Percentiles rank a stretch among this genome's conserved stretches.
These are phyloP conservation scores for Dillenia turbinata DNA, from an alignment of 164 flowering plant genomes.

Conservation along the genomic window DNA sequence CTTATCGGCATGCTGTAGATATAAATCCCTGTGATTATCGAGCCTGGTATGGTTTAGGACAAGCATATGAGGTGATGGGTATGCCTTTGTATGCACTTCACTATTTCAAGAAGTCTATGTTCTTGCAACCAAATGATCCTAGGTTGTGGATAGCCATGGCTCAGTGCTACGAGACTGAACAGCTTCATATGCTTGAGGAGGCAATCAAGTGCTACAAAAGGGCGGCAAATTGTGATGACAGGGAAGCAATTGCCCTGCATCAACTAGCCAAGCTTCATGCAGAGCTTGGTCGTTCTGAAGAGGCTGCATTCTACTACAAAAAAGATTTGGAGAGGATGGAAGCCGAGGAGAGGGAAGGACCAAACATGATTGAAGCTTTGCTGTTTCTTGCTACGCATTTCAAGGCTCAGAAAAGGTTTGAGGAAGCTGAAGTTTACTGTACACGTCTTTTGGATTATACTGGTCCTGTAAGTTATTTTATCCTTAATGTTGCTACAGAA, in stretches of 20 bases:
- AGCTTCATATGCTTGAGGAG: slow-evolving; percentile 88
- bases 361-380: slow-evolving; percentile 83
- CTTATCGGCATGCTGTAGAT: slow-evolving; percentile 92
- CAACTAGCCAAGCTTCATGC: slow-evolving; percentile 77
- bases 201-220: slow-evolving; percentile 91
- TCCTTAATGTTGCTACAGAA: not conserved
- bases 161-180: slow-evolving; percentile 87
- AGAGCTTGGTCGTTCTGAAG: slow-evolving; percentile 67
- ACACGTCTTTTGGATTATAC: slow-evolving; percentile 83
- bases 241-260: slow-evolving; percentile 87
- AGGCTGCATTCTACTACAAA: slow-evolving; percentile 89
- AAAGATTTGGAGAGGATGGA: slow-evolving; percentile 96
- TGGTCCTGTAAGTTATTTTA: slow-evolving; percentile 75
- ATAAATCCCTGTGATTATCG: slow-evolving; percentile 91
- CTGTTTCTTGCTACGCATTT: slow-evolving; percentile 74
- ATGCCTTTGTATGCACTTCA: slow-evolving; percentile 95
- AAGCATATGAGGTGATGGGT: slow-evolving; percentile 95
- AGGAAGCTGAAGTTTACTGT: slow-evolving; percentile 87
- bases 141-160: slow-evolving; percentile 98
- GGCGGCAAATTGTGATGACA: slow-evolving; percentile 78
- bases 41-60: slow-evolving; percentile 99
- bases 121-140: slow-evolving; percentile 85
- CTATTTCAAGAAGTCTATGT: slow-evolving; percentile 79
- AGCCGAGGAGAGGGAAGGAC: slow-evolving; percentile 90
- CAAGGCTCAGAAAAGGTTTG: slow-evolving; percentile 57